Evolutionary conservation across 306 rosid genomes (phyloP), one percentile per base, ranked within the genome.

Genomic region (Cicer chorassanicum): DNA sequence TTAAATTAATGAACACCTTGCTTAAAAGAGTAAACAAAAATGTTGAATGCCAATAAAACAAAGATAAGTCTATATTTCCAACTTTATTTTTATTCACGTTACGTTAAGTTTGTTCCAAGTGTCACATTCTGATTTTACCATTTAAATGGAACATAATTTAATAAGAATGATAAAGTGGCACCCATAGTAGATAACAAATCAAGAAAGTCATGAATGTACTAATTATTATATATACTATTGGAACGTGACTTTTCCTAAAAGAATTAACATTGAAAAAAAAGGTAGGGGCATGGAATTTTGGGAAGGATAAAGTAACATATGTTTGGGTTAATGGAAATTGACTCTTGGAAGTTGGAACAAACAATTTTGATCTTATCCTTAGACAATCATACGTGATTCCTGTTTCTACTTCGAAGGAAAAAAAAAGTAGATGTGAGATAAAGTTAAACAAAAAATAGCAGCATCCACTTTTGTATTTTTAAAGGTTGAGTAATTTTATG

Each of bases 351-450:
- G 6, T 42, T 53, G 14, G 16, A 65, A 39, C 12, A 18, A 79
- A 79, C 54, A 38, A 54, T 64, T 42, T 72, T 72, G 13, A 72
- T 65, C 69, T 65, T 79, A 72, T 72, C 78, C 46, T 34, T 8
- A 41, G 29, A 77, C 75, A 59, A 61, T 14, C 0, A 61, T 59
- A 77, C 70, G 81, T 68, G 77, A 55, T 62, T 51, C 68, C 21
- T 1, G 16, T 78, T 48, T 51, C 29, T 61, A 9, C 12, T 55
- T 51, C 24, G 44, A 43, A 64, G 50, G 14, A 29, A 19, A 77
- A 78, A 80, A 73, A 9, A 11, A 45, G 38, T 3, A 42, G 14
- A 38, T 75, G 75, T 18, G 10, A 69, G 49, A 61, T 49, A 55
- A 59, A 80, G 76, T 18, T 57, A 57, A 13, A 5, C 5, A 63